Evolutionary conservation across 2,329 filamentous ascomycete species (phyloP).

Genomic region (Xylaria sp.): DNA sequence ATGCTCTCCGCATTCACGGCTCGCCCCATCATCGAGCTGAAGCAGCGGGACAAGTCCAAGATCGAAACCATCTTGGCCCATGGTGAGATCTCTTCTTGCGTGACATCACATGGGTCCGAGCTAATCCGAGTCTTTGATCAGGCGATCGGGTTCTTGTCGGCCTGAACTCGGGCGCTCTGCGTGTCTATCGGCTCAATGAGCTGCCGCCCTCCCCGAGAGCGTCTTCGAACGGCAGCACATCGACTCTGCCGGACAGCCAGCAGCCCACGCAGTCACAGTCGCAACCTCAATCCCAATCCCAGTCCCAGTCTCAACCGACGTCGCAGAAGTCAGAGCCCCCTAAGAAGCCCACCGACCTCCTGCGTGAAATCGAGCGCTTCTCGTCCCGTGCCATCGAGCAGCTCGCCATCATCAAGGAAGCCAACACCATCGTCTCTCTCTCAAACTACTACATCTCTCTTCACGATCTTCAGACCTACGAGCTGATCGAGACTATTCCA

Average conservation of each 20-base stretch:
- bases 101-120: neutral
- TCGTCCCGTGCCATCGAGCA: conserved; percentile 90
- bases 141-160: conserved; percentile 93
- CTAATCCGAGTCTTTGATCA: conserved; percentile 49
- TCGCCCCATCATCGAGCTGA: conserved; percentile 96
- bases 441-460: conserved; percentile 91
- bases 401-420: conserved; percentile 94
- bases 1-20: conserved; percentile 99
- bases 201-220: conserved; percentile 49
- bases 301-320: conserved; percentile 32
- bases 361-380: conserved; percentile 95
- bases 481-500: conserved; percentile 79
- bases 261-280: conserved; percentile 15
- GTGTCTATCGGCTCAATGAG: conserved; percentile 92
- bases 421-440: conserved; percentile 88
- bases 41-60: conserved; percentile 92
- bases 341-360: conserved; percentile 77
- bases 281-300: neutral
- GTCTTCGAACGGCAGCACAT: conserved; percentile 51
- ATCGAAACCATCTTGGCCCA: conserved; percentile 96
- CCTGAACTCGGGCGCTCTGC: conserved; percentile 86
- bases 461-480: conserved; percentile 87
- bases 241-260: conserved; percentile 32
- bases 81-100: conserved; percentile 62
- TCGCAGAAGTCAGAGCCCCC: conserved; percentile 34